Conservation (phyloP, 148 eudicot species). For the Rhododendron henanense region DNA sequence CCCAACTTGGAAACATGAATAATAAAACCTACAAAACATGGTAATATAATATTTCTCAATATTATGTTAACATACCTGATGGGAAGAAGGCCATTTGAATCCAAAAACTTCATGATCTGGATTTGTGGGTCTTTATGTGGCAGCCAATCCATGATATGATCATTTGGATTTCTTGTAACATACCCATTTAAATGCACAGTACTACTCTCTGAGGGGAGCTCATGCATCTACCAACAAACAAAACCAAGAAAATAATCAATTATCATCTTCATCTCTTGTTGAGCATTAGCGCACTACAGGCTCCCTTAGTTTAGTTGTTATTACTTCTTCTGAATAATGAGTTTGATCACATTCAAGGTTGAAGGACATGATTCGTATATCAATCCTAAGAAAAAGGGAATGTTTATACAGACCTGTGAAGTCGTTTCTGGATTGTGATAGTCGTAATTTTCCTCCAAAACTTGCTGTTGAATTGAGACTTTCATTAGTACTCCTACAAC, state of each 20-base stretch:
- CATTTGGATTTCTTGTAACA: slow-evolving; percentile 20
- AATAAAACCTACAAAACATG: too few species aligned
- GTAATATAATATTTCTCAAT: too few species aligned
- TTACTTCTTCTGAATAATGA: too few species aligned
- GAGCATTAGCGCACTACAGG: background rate
- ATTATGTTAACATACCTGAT: slow-evolving; percentile 19
- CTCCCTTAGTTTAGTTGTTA: too few species aligned
- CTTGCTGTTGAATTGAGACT: slow-evolving; percentile 24
- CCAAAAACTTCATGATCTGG: slow-evolving; percentile 38
- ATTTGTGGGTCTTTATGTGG: slow-evolving; percentile 45
- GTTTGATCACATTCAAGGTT: too few species aligned
- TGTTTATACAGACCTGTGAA: slow-evolving; percentile 24
- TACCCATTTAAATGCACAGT: slow-evolving; percentile 14
- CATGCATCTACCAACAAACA: slow-evolving; percentile 17
- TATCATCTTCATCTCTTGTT: background rate
- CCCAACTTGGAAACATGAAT: too few species aligned
- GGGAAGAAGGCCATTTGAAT: slow-evolving; percentile 45
- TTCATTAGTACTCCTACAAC: background rate
- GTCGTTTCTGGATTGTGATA: slow-evolving; percentile 15
- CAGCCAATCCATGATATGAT: slow-evolving; percentile 31
- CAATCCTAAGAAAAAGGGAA: background rate
- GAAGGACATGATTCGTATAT: too few species aligned
- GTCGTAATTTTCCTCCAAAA: slow-evolving; percentile 28
- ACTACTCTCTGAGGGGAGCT: slow-evolving; percentile 6
- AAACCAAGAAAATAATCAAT: too few species aligned